These are phyloP conservation scores for Centella asiatica DNA, from an alignment of 129 eudicot species.

Conservation along the genomic window DNA sequence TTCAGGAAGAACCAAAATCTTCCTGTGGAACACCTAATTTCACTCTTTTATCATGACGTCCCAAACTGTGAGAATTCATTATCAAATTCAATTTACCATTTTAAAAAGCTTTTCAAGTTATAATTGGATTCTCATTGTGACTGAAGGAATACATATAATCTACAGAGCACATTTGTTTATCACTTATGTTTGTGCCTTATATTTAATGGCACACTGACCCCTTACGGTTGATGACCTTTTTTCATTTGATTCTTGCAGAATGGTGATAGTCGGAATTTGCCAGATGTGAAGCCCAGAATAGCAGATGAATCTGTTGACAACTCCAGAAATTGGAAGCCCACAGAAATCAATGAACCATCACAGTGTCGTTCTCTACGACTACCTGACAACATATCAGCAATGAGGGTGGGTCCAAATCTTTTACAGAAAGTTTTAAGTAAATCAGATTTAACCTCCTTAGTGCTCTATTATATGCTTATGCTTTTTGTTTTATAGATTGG, in stretches of 20 bases:
- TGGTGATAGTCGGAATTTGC: slow-evolving; percentile 49
- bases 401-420: slow-evolving; percentile 33
- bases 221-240: slow-evolving; percentile 1
- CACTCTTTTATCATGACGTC: not conserved
- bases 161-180: not conserved
- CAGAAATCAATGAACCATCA: slow-evolving; percentile 65
- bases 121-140: not conserved
- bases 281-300: slow-evolving; percentile 51
- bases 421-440: not conserved
- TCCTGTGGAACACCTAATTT: not conserved
- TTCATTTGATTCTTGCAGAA: slow-evolving; percentile 38
- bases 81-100: not conserved
- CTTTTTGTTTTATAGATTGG: not conserved
- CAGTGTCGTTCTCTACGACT: slow-evolving; percentile 66
- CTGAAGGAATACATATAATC: not conserved
- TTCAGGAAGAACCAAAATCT: not conserved
- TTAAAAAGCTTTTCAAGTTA: not conserved
- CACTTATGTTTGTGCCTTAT: not conserved
- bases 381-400: slow-evolving; percentile 58
- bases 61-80: not conserved
- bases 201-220: not conserved
- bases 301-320: slow-evolving; percentile 54
- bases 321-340: slow-evolving; percentile 52
- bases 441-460: not conserved
- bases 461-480: not conserved